Evolutionary conservation across 148 eudicot species (phyloP).

Genomic region (Agrostemma githago): DNA sequence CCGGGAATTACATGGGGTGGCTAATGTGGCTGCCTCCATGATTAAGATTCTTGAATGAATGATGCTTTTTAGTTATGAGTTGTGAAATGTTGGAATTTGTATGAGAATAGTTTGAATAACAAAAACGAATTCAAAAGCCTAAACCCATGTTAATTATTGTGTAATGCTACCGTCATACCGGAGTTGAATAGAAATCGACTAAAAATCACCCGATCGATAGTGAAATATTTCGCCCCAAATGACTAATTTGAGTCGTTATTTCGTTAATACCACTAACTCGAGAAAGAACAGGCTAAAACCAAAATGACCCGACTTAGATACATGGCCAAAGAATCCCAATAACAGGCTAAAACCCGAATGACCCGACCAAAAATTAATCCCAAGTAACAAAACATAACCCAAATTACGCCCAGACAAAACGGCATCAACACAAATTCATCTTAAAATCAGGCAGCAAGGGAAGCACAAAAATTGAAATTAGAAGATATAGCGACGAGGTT

Average conservation of each 20-base stretch:
- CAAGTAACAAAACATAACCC: not conserved
- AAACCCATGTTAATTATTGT: too few species aligned
- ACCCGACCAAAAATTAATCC: too few species aligned
- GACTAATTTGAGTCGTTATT: too few species aligned
- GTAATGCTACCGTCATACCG: too few species aligned
- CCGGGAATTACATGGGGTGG: constrained; percentile 25
- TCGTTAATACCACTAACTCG: not conserved
- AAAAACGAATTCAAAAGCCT: not conserved
- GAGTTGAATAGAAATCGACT: too few species aligned
- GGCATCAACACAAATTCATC: not conserved
- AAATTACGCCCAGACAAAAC: not conserved
- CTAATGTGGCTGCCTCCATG: constrained; percentile 39
- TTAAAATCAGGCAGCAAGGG: not conserved
- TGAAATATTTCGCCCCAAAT: too few species aligned
- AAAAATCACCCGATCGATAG: too few species aligned
- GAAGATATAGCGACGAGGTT: not conserved
- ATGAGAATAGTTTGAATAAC: not conserved
- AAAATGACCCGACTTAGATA: not conserved
- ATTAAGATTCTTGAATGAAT: constrained; percentile 29
- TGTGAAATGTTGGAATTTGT: not conserved
- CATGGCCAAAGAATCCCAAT: not conserved
- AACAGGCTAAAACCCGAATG: too few species aligned
- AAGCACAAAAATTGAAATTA: not conserved
- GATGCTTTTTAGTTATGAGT: not conserved
- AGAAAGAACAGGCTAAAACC: not conserved